phyloP scores from a whole-genome alignment of 345 rosid species.

The Fremontodendron californicum region DNA sequence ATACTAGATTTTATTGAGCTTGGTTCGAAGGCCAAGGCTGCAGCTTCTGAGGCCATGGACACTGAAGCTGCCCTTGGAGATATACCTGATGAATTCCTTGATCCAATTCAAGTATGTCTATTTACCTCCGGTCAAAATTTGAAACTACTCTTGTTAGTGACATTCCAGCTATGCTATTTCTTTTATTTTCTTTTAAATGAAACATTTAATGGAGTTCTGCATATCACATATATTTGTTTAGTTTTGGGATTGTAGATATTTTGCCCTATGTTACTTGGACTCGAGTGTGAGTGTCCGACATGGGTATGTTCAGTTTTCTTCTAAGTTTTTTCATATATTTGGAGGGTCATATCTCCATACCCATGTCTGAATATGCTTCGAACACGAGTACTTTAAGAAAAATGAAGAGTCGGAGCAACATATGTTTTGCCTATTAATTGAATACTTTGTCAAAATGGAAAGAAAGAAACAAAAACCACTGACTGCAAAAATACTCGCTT shows the following conservation, averaged over 20 bases:
- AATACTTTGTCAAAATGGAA: neutral
- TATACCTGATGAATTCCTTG: constrained; percentile 94
- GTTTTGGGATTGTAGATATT: neutral
- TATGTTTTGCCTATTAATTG: too few relatives aligned
- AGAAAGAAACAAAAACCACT: neutral
- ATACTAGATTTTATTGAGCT: constrained; percentile 72
- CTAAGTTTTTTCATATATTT: too few relatives aligned
- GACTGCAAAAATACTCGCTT: neutral
- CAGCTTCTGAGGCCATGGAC: constrained; percentile 95
- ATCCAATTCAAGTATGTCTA: constrained; percentile 74
- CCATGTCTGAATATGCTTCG: too few relatives aligned
- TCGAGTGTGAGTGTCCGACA: too few relatives aligned
- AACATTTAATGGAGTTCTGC: neutral
- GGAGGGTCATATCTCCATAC: too few relatives aligned
- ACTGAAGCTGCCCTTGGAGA: constrained; percentile 94
- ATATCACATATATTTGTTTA: neutral
- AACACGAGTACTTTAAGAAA: too few relatives aligned
- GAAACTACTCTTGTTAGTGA: neutral
- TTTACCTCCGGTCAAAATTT: neutral
- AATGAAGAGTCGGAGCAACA: too few relatives aligned
- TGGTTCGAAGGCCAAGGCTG: constrained; percentile 76
- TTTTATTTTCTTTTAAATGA: neutral
- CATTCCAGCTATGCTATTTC: neutral
- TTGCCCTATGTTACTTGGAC: too few relatives aligned
- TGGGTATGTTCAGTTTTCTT: too few relatives aligned